Percentiles rank a stretch among this genome's conserved stretches.
These are phyloP conservation scores for Ophidiomyces ophidiicola DNA, from an alignment of 2,329 filamentous ascomycete genomes.

Conservation along the genomic window DNA sequence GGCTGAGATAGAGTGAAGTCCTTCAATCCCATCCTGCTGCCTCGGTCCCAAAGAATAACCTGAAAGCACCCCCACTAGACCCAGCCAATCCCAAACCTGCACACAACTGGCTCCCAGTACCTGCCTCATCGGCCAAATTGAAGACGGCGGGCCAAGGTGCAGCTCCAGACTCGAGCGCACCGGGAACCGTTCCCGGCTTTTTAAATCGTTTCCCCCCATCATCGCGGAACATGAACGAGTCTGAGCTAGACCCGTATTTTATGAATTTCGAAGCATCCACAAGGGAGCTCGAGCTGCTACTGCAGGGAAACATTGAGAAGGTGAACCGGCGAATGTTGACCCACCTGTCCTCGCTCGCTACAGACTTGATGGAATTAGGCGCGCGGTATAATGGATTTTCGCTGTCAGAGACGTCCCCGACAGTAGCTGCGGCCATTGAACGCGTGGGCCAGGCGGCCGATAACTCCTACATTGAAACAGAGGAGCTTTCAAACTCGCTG, in stretches of 20 bases:
- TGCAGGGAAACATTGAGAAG: constrained; percentile 92
- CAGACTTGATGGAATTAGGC: constrained; percentile 83
- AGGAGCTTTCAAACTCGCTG: constrained; percentile 76
- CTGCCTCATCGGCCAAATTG: constrained; percentile 73
- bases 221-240: constrained; percentile 62
- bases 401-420: constrained; percentile 77
- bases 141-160: constrained; percentile 37
- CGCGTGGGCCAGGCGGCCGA: constrained; percentile 89
- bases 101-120: constrained; percentile 78
- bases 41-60: constrained; percentile 82
- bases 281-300: constrained; percentile 74
- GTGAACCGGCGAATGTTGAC: constrained; percentile 81
- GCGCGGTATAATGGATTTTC: constrained; percentile 97
- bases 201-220: constrained; percentile 75
- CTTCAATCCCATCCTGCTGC: constrained; percentile 79
- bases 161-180: constrained; percentile 38
- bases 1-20: constrained; percentile 71
- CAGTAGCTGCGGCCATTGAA: constrained; percentile 84
- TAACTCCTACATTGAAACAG: constrained; percentile 88
- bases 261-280: constrained; percentile 84
- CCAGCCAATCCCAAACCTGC: constrained; percentile 82
- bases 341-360: constrained; percentile 69
- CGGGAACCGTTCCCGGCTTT: constrained; percentile 49
- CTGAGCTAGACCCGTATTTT: constrained; percentile 92
- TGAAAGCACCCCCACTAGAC: constrained; percentile 91